A percentile compares a stretch with the other conserved stretches of the same genome.
phyloP scores from a whole-genome alignment of 495 filamentous ascomycete species.

The Penicillium cataractarum region DNA sequence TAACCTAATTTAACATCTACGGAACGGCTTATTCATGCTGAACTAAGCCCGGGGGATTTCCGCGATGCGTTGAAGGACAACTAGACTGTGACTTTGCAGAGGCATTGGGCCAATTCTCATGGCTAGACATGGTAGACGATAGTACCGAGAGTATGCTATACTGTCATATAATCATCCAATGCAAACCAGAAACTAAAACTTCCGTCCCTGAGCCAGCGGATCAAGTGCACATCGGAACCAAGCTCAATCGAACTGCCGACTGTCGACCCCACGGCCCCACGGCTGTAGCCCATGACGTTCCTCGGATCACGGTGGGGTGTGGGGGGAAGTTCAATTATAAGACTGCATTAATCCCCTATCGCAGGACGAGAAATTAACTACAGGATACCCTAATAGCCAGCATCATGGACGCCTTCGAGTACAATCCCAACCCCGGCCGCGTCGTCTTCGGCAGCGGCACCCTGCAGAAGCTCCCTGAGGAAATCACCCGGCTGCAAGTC shows the following conservation, averaged over 20 bases:
- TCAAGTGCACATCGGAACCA: constrained; percentile 18
- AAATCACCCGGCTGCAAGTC: constrained; percentile 58
- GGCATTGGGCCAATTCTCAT: neutral
- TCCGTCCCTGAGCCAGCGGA: neutral
- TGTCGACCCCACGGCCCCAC: constrained; percentile 34
- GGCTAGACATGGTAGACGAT: no score
- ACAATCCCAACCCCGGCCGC: constrained; percentile 60
- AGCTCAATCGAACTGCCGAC: constrained; percentile 31
- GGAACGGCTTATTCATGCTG: constrained; percentile 26
- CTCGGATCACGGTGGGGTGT: constrained; percentile 34
- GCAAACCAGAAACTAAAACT: neutral
- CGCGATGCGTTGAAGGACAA: neutral
- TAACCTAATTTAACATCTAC: neutral
- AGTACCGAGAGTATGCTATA: no score
- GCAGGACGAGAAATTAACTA: neutral
- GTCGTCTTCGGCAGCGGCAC: constrained; percentile 67
- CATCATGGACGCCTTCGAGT: constrained; percentile 62
- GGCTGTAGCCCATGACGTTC: constrained; percentile 27
- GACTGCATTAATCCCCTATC: constrained; percentile 19
- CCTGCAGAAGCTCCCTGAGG: constrained; percentile 61
- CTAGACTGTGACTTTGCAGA: neutral
- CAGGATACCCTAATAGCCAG: neutral
- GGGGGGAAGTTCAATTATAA: constrained; percentile 35
- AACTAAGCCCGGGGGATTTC: constrained; percentile 22
- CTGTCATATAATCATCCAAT: neutral